Conservation (phyloP, 2,329 filamentous ascomycete genomes). For the Aureobasidium sp. region DNA sequence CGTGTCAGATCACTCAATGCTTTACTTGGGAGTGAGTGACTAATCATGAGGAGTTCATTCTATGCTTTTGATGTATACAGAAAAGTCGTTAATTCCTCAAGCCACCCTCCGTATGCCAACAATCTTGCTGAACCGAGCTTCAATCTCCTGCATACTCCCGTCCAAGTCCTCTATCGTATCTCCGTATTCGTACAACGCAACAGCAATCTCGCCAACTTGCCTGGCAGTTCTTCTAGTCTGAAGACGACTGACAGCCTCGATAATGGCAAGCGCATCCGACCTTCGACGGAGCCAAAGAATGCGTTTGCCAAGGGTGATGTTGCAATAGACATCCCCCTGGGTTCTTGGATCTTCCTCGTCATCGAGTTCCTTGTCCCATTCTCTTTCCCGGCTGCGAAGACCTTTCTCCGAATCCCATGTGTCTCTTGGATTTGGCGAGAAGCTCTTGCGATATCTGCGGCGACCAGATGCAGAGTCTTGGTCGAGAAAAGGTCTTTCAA, state of each 20-base stretch:
- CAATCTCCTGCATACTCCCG: conserved; percentile 23
- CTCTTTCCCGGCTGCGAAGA: conserved; percentile 17
- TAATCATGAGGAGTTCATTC: background rate
- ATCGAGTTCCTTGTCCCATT: conserved; percentile 24
- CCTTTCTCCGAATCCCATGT: conserved; percentile 5
- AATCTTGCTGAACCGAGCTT: conserved; percentile 27
- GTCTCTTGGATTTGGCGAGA: background rate
- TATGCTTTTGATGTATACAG: background rate
- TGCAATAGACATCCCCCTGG: conserved; percentile 29
- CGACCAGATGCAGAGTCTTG: conserved; percentile 6
- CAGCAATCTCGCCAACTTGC: conserved; percentile 28
- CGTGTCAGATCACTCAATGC: background rate
- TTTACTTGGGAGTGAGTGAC: background rate
- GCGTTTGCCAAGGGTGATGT: conserved; percentile 30
- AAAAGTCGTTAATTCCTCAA: background rate
- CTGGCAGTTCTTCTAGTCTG: conserved; percentile 34
- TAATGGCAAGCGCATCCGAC: conserved; percentile 30
- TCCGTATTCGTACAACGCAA: conserved; percentile 27
- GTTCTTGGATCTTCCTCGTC: conserved; percentile 27
- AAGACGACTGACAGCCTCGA: conserved; percentile 30
- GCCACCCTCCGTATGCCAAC: conserved; percentile 27
- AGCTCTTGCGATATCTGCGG: conserved; percentile 2
- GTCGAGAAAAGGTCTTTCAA: conserved; percentile 35
- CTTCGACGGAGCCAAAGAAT: conserved; percentile 34
- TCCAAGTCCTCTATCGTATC: conserved; percentile 21